Evolutionary conservation across 2,329 filamentous ascomycete species (phyloP).

Genomic region (Ophidiomyces ophidiicola): DNA sequence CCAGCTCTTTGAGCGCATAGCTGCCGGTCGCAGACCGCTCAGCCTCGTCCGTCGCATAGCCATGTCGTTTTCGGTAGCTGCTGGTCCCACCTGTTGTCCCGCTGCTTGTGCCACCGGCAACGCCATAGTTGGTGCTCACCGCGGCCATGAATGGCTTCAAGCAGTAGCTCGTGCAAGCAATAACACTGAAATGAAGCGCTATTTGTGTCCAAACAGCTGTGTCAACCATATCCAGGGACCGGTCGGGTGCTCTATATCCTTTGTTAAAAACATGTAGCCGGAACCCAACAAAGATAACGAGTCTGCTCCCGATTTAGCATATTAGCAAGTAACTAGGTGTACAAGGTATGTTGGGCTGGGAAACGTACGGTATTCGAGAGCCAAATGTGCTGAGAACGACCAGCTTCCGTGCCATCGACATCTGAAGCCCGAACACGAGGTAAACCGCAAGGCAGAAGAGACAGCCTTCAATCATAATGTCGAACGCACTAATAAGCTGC

Average conservation of each 20-base stretch:
- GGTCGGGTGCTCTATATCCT: constrained; percentile 23
- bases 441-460: constrained; percentile 23
- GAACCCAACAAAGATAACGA: constrained; percentile 27
- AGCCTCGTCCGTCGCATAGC: not conserved
- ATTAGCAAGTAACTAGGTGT: not conserved
- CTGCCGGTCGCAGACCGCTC: not conserved
- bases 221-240: constrained; percentile 24
- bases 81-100: constrained; percentile 6
- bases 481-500: constrained; percentile 27
- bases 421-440: constrained; percentile 25
- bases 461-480: constrained; percentile 26
- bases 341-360: not conserved
- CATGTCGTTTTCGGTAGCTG: not conserved
- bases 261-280: constrained; percentile 25
- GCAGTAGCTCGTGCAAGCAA: constrained; percentile 29
- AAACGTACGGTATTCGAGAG: constrained; percentile 28
- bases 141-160: constrained; percentile 29
- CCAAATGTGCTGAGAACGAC: constrained; percentile 25
- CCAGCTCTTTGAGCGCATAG: not conserved
- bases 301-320: constrained; percentile 17
- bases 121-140: constrained; percentile 28
- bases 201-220: constrained; percentile 29
- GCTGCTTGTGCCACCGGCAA: constrained; percentile 22
- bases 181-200: constrained; percentile 26
- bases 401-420: constrained; percentile 23